These are phyloP conservation scores for Syncephalastrum sp. DNA, from an alignment of 371 early-diverging fungal genomes.

Conservation along the genomic window DNA sequence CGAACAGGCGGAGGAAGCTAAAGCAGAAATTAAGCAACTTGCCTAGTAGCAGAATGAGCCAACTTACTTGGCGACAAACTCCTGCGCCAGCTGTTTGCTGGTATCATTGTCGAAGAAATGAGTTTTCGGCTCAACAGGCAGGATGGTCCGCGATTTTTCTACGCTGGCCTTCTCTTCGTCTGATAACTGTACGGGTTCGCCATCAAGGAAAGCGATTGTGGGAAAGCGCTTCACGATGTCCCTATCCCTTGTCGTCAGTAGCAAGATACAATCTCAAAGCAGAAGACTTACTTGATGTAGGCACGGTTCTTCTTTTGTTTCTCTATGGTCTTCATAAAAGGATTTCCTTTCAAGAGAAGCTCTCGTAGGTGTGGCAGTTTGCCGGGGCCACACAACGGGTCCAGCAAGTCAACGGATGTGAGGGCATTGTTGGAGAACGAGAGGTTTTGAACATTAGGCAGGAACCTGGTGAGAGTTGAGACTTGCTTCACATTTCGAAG, in stretches of 20 bases:
- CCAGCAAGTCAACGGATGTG: conserved; percentile 43
- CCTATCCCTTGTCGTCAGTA: conserved; percentile 4
- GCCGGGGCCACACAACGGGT: conserved; percentile 51
- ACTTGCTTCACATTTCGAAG: conserved; percentile 51
- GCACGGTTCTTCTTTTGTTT: conserved; percentile 46
- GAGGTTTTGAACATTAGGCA: conserved; percentile 56
- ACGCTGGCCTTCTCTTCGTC: conserved; percentile 25
- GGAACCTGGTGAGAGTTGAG: conserved; percentile 46
- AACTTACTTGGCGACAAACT: conserved; percentile 27
- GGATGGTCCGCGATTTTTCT: conserved; percentile 26
- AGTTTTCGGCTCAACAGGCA: conserved; percentile 28
- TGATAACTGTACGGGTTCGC: conserved; percentile 23
- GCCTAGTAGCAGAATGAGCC: neutral
- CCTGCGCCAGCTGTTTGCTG: conserved; percentile 23
- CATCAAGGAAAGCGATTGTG: conserved; percentile 50
- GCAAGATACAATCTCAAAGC: neutral
- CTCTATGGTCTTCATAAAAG: conserved; percentile 42
- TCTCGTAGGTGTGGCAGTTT: conserved; percentile 50
- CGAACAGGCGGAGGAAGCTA: conserved; percentile 27
- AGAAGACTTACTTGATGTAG: conserved; percentile 21
- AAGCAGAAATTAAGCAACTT: neutral
- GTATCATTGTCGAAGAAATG: conserved; percentile 37
- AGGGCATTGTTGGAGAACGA: conserved; percentile 57
- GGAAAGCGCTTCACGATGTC: conserved; percentile 54
- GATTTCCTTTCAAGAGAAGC: conserved; percentile 52